phyloP scores from a whole-genome alignment of 805 yeast species.

The Cephaloascus fragrans region DNA sequence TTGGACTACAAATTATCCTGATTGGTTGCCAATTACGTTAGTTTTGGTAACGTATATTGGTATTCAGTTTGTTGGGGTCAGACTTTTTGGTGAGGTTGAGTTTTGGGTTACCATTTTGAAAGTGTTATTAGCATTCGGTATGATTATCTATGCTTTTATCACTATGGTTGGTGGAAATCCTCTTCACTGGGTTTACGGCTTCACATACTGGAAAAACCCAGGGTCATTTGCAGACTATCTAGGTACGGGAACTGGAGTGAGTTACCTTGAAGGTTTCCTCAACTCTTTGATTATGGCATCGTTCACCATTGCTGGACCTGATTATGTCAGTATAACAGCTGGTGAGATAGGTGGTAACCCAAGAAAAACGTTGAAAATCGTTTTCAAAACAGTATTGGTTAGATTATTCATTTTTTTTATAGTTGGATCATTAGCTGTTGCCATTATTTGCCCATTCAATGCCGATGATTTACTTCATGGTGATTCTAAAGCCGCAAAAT shows the following conservation, averaged over 20 bases:
- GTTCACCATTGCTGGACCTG: slow-evolving; percentile 11
- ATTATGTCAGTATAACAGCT: slow-evolving; percentile 13
- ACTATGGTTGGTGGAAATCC: slow-evolving; percentile 21
- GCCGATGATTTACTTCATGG: slow-evolving; percentile 1
- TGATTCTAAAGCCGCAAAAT: slow-evolving; percentile 14
- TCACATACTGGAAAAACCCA: slow-evolving; percentile 15
- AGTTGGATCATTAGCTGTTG: slow-evolving; percentile 12
- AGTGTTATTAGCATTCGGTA: slow-evolving; percentile 14
- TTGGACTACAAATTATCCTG: slow-evolving; percentile 28
- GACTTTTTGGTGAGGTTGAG: slow-evolving; percentile 11
- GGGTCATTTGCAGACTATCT: slow-evolving; percentile 14
- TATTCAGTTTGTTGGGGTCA: slow-evolving; percentile 11
- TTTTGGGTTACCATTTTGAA: slow-evolving; percentile 15
- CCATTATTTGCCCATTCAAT: slow-evolving; percentile 6
- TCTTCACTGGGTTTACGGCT: slow-evolving; percentile 15
- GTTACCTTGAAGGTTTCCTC: slow-evolving; percentile 10
- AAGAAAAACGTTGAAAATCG: slow-evolving; percentile 10
- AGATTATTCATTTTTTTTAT: slow-evolving; percentile 12
- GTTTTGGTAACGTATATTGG: slow-evolving; percentile 5
- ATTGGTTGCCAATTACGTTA: slow-evolving; percentile 21
- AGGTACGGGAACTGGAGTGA: slow-evolving; percentile 8
- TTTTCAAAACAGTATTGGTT: slow-evolving; percentile 11
- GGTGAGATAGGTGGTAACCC: slow-evolving; percentile 14
- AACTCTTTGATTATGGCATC: slow-evolving; percentile 11
- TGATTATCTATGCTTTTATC: slow-evolving; percentile 14